Conservation (phyloP, 2,329 filamentous ascomycete genomes). For the Pseudogymnoascus verrucosus region DNA sequence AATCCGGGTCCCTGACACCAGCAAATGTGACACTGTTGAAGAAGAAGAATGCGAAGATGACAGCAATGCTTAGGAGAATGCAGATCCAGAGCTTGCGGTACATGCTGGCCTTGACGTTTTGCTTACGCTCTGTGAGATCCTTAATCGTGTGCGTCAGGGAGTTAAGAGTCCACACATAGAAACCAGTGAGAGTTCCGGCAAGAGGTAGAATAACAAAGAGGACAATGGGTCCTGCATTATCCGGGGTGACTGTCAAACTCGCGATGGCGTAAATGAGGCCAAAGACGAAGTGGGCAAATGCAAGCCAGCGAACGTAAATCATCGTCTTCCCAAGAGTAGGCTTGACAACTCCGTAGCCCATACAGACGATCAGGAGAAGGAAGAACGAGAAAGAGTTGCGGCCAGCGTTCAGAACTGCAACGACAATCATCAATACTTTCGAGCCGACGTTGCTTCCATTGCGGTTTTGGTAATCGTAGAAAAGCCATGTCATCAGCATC, state of each 20-base stretch:
- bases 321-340: slow-evolving; percentile 85
- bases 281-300: slow-evolving; percentile 88
- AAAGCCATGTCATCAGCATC: slow-evolving; percentile 98
- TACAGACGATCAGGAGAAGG: slow-evolving; percentile 92
- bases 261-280: slow-evolving; percentile 89
- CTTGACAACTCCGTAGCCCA: slow-evolving; percentile 98
- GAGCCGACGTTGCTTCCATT: slow-evolving; percentile 76
- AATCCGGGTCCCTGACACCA: slow-evolving; percentile 74
- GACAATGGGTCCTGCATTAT: slow-evolving; percentile 81
- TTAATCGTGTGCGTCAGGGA: slow-evolving; percentile 92
- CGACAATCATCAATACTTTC: slow-evolving; percentile 80
- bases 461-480: slow-evolving; percentile 93
- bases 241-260: slow-evolving; percentile 80
- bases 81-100: slow-evolving; percentile 99
- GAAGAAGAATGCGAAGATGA: slow-evolving; percentile 98
- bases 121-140: slow-evolving; percentile 88
- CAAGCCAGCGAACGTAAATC: slow-evolving; percentile 86
- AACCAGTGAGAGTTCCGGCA: slow-evolving; percentile 84
- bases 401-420: slow-evolving; percentile 87
- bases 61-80: slow-evolving; percentile 81
- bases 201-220: slow-evolving; percentile 89
- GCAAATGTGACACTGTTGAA: slow-evolving; percentile 95
- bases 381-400: slow-evolving; percentile 99
- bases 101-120: slow-evolving; percentile 89
- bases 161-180: slow-evolving; percentile 98